phyloP scores from a whole-genome alignment of 768 basidiomycete species.

The Pleurotus djamor region DNA sequence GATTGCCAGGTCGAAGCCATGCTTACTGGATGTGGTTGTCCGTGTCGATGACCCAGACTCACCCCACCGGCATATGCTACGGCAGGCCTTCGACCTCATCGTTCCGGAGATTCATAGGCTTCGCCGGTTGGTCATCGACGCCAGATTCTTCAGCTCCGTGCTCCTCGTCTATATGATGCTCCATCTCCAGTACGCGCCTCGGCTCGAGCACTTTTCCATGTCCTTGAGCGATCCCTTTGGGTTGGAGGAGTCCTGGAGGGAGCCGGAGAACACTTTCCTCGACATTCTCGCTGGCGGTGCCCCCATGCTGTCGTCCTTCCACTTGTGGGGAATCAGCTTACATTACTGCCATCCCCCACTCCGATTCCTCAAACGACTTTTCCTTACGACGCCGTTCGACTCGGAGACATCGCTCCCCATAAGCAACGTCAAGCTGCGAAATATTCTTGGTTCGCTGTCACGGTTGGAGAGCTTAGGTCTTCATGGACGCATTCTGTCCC shows the following conservation, averaged over 20 bases:
- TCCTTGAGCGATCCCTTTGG: not conserved
- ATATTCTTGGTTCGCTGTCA: not conserved
- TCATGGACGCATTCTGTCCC: not conserved
- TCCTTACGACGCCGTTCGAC: not conserved
- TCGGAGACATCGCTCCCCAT: not conserved
- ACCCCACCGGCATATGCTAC: not conserved
- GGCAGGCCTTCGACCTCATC: not conserved
- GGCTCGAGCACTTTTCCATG: not conserved
- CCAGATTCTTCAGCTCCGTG: not conserved
- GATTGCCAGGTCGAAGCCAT: not conserved
- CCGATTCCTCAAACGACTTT: not conserved
- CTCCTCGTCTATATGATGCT: not conserved
- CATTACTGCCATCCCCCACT: not conserved
- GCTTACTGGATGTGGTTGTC: not conserved
- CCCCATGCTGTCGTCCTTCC: not conserved
- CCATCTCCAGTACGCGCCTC: not conserved
- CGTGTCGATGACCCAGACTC: not conserved
- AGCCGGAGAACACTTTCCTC: not conserved
- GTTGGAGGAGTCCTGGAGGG: not conserved
- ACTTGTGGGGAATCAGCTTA: not conserved
- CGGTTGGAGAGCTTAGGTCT: not conserved
- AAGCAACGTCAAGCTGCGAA: not conserved
- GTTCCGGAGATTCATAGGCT: not conserved
- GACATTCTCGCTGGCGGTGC: not conserved
- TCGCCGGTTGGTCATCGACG: not conserved